phyloP scores from a whole-genome alignment of 2,329 filamentous ascomycete species.

The Fusarium sp. region DNA sequence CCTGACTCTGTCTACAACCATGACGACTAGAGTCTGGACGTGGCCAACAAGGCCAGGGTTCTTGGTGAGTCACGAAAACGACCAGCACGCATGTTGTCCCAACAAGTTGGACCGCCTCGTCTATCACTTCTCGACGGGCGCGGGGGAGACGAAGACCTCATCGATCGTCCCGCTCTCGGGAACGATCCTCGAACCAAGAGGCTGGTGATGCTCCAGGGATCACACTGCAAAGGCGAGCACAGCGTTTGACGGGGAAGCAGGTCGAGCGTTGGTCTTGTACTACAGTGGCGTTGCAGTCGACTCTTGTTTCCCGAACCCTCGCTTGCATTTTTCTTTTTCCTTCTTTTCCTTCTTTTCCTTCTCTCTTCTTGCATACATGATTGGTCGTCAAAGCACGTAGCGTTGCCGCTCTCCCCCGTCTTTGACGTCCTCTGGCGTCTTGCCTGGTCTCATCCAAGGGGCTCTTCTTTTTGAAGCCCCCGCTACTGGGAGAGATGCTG shows the following conservation, averaged over 20 bases:
- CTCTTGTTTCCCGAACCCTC: constrained; percentile 6
- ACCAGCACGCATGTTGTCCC: constrained; percentile 4
- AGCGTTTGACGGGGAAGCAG: constrained; percentile 30
- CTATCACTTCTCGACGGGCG: constrained; percentile 5
- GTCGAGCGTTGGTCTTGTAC: constrained; percentile 35
- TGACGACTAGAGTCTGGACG: not conserved
- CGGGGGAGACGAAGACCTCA: constrained; percentile 20
- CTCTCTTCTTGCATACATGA: constrained; percentile 16
- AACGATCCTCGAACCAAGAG: constrained; percentile 9
- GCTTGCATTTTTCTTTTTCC: not conserved
- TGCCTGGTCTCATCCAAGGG: not conserved
- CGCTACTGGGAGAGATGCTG: constrained; percentile 3
- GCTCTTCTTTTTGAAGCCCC: not conserved
- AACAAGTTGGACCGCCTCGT: constrained; percentile 8
- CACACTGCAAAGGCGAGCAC: constrained; percentile 16
- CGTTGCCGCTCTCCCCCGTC: constrained; percentile 4
- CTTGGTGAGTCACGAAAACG: constrained; percentile 14
- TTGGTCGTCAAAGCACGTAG: constrained; percentile 18
- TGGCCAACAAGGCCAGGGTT: not conserved
- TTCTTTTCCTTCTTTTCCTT: not conserved
- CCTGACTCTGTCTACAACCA: not conserved
- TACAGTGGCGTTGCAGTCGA: constrained; percentile 22
- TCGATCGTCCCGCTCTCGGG: constrained; percentile 14
- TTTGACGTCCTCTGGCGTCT: constrained; percentile 25
- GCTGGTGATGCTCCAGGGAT: constrained; percentile 1